Evolutionary conservation across 2,329 filamentous ascomycete species (phyloP), one percentile per base, ranked within the genome.

Genomic region (Lojkania enalia): DNA sequence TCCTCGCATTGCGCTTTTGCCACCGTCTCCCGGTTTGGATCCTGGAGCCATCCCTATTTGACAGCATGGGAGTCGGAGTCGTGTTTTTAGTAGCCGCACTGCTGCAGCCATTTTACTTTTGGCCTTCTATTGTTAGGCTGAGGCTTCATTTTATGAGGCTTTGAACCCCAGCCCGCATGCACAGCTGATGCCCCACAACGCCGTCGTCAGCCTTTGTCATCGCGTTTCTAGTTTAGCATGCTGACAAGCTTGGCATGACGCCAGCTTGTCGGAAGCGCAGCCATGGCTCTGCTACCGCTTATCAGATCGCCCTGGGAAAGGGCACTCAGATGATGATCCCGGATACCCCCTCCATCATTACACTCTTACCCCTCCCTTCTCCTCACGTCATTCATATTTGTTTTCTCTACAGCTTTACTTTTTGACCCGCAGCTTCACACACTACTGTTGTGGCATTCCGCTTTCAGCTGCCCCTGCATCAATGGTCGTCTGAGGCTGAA

Each of bases 141-240:
- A 29, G 40, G 42, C 40, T 49, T 43, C 38, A 35, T 39, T 30
- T 23, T 36, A 9, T 49, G 49, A 61, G 55, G 48, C 58, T 58
- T 48, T 46, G 46, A 9, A 30, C 47, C 38, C 46, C 42, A 39
- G 42, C 35, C 35, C 49, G 52, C 56, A 57, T 35, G 31, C 35
- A 41, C 20, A 32, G 45, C 39, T 49, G 49, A 38, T 53, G 49
- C 59, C 58, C 54, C 60, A 54, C 58, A 55, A 44, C 55, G 46
- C 48, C 46, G 44, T 57, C 52, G 32, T 39, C 29, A 32, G 39
- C 25, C 39, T 44, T 54, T 46, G 43, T 50, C 48, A 42, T 50
- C 45, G 39, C 41, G n/a, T 55, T 43, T 23, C 42, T 42, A 23
- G 32, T 42, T 41, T 42, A 19, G 30, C 32, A 14, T 23, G 25